Conservation (phyloP, 2,329 filamentous ascomycete species). For the Pseudogymnoascus sp. region DNA sequence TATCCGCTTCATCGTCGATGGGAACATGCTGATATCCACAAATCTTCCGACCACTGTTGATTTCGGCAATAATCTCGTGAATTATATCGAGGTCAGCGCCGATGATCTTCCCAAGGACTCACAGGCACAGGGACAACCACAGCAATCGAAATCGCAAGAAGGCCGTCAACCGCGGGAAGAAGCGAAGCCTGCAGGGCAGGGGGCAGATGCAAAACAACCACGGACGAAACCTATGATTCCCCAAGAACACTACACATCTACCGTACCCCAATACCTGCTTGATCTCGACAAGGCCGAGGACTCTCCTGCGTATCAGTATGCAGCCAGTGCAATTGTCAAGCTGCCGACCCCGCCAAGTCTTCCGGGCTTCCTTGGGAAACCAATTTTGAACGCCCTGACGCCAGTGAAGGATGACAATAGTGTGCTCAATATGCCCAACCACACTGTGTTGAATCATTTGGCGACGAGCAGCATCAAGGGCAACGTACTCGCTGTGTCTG, state of each 20-base stretch:
- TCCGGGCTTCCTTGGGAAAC: slow-evolving; percentile 86
- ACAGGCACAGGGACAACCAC: slow-evolving; percentile 24
- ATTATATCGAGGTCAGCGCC: slow-evolving; percentile 89
- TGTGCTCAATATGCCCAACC: slow-evolving; percentile 92
- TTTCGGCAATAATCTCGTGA: slow-evolving; percentile 95
- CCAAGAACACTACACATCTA: slow-evolving; percentile 55
- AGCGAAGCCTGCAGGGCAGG: slow-evolving; percentile 29
- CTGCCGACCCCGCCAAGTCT: slow-evolving; percentile 77
- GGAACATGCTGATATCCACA: slow-evolving; percentile 82
- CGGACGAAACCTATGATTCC: slow-evolving; percentile 49
- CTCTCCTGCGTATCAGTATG: slow-evolving; percentile 63
- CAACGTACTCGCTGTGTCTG: slow-evolving; percentile 87
- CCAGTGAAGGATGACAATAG: slow-evolving; percentile 97
- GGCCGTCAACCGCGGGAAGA: slow-evolving; percentile 19
- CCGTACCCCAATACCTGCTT: slow-evolving; percentile 75
- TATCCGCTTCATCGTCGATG: slow-evolving; percentile 91
- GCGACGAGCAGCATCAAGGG: slow-evolving; percentile 98
- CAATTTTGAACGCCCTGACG: slow-evolving; percentile 83
- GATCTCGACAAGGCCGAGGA: slow-evolving; percentile 85
- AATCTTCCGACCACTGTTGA: slow-evolving; percentile 91
- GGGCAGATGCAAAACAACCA: slow-evolving; percentile 38
- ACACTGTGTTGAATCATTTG: slow-evolving; percentile 92
- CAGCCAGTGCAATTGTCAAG: slow-evolving; percentile 66
- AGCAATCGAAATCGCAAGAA: slow-evolving; percentile 27
- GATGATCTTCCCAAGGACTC: slow-evolving; percentile 49